Base-by-base conservation (phyloP, 2,329 filamentous ascomycete species). In the Boeremia exigua region DNA sequence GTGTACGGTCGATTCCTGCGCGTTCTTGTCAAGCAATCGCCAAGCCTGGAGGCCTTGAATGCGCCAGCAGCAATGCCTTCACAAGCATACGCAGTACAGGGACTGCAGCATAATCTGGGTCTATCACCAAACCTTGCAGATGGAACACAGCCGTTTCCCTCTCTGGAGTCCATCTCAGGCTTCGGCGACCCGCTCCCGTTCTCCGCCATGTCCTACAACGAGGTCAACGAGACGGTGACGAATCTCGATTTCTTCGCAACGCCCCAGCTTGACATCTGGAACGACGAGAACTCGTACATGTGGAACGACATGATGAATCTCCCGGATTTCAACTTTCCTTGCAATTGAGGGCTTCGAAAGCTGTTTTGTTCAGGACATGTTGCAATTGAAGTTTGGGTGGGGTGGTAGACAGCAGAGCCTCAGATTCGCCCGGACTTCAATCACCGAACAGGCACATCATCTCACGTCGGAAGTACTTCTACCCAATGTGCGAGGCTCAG, bases 171-270 rank as follows among this genome's bases (percentile, higher is more conserved):
- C 11, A 40, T 67, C n/a, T 56, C 54, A 4, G 51, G 52, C 15
- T 56, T 62, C 12, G 70, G 66, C 5, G 67, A 71, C 17, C 64
- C 66, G 32, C 65, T 88, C 19, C 84, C 86, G 23, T 88, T 89
- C 68, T 88, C 86, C 2, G 79, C 85, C 29, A 90, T 90, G 87
- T 89, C 87, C 0, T 86, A 88, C 54, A 82, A 88, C 54, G 86
- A 90, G 67, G 87, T 89, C 42, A 81, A 85, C 5, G 85, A 88
- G 60, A 85, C 86, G 4, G 80, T 89, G 27, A 88, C 87, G 65
- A 82, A 85, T 58, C 84, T 86, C 0, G 85, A 83, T 4, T 82
- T 85, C 25, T 84, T 88, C 58, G 83, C 85, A 15, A 78, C 81
- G 1, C 80, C 78, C 2, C 79, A 85, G 54, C 80, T 81, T 6